A percentile compares a stretch with the other conserved stretches of the same genome.
These are phyloP conservation scores for Candida tallmaniae DNA, from an alignment of 805 yeast genomes.

Conservation along the genomic window DNA sequence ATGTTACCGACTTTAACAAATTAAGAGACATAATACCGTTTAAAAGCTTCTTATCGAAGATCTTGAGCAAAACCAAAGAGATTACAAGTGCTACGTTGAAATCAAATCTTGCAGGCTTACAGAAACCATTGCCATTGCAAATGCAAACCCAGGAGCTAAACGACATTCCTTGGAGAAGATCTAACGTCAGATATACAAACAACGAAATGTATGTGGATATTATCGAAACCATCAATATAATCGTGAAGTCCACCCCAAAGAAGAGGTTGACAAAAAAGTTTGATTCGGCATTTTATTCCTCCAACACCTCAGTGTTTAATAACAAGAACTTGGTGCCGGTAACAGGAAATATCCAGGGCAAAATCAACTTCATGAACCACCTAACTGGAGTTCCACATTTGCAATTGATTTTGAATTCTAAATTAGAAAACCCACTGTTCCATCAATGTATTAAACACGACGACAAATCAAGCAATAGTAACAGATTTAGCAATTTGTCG, in stretches of 20 bases:
- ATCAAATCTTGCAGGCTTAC: conserved; percentile 2
- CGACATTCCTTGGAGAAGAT: conserved; percentile 70
- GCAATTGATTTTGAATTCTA: conserved; percentile 47
- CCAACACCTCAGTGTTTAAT: conserved; percentile 14
- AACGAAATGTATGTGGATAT: conserved; percentile 88
- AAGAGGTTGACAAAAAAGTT: conserved; percentile 18
- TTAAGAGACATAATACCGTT: conserved; percentile 67
- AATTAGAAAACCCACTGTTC: conserved; percentile 54
- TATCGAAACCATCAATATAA: conserved; percentile 57
- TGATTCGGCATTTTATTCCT: conserved; percentile 26
- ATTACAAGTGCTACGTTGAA: conserved; percentile 23
- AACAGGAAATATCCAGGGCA: conserved; percentile 58
- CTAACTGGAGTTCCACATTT: conserved; percentile 78
- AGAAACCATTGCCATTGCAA: conserved; percentile 10
- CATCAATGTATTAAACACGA: conserved; percentile 64
- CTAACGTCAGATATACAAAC: conserved; percentile 64
- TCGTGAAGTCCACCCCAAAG: conserved; percentile 34
- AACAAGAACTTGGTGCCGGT: conserved; percentile 31
- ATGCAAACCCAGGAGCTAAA: conserved; percentile 22
- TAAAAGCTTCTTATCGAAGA: conserved; percentile 49
- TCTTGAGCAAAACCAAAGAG: conserved; percentile 40
- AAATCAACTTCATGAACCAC: conserved; percentile 57
- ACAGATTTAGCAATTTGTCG: conserved; percentile 37
- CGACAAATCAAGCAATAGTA: conserved; percentile 42
- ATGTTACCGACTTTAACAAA: conserved; percentile 64